These are phyloP conservation scores for Phytophthora multivora DNA, from an alignment of 352 stramenopile species.

Conservation along the genomic window DNA sequence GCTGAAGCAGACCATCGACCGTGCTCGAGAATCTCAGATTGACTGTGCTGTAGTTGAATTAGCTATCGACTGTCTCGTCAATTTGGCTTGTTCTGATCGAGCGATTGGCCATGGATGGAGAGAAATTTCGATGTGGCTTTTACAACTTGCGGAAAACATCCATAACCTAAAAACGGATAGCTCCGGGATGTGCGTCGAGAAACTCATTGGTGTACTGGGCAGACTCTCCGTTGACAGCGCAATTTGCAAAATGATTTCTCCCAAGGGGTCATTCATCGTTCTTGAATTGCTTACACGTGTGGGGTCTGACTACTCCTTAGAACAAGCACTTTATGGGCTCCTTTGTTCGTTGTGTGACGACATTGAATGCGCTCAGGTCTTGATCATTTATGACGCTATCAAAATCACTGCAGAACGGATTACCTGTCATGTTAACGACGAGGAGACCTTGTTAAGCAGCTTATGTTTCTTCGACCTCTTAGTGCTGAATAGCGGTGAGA, in stretches of 20 bases:
- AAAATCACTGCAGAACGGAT: slow-evolving; percentile 39
- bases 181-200: slow-evolving; percentile 38
- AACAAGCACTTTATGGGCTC: slow-evolving; percentile 37
- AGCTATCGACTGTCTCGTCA: slow-evolving; percentile 50
- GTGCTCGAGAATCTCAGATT: slow-evolving; percentile 24
- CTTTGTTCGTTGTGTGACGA: slow-evolving; percentile 44
- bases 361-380: slow-evolving; percentile 24
- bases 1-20: slow-evolving; percentile 34
- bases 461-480: slow-evolving; percentile 41
- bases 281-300: slow-evolving; percentile 33
- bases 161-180: slow-evolving; percentile 17
- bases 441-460: slow-evolving; percentile 34
- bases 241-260: slow-evolving; percentile 27
- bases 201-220: slow-evolving; percentile 48
- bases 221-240: slow-evolving; percentile 34
- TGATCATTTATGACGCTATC: slow-evolving; percentile 50
- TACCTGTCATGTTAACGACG: slow-evolving; percentile 28
- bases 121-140: slow-evolving; percentile 38
- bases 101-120: slow-evolving; percentile 32
- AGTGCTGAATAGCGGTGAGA: slow-evolving; percentile 23
- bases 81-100: slow-evolving; percentile 46
- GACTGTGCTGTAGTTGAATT: slow-evolving; percentile 40
- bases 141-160: slow-evolving; percentile 33
- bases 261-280: slow-evolving; percentile 31
- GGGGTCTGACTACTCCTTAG: slow-evolving; percentile 25